A percentile compares a stretch with the other conserved stretches of the same genome.
Conservation (phyloP, 441 rosid genomes). For the Arabidopsis lyrata region DNA sequence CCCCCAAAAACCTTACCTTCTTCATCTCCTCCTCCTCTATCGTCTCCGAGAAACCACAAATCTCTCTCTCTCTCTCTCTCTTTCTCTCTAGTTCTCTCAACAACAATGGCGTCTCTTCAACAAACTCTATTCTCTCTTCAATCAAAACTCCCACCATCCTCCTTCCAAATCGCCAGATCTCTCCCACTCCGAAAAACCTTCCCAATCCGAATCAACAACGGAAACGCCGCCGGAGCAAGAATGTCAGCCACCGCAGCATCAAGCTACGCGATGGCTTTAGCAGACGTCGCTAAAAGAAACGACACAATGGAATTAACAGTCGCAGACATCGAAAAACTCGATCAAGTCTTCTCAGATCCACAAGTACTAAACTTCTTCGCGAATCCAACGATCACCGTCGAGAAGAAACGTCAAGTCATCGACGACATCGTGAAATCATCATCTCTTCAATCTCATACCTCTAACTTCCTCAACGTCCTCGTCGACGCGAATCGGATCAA, state of each 20-base stretch:
- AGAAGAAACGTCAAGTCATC: conserved; percentile 59
- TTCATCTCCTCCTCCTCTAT: conserved; percentile 2
- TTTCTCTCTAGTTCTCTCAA: conserved; percentile 17
- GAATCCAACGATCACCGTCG: conserved; percentile 58
- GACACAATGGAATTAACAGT: conserved; percentile 65
- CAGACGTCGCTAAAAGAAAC: conserved; percentile 71
- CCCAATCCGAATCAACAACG: conserved; percentile 49
- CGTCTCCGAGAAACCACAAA: conserved; percentile 42
- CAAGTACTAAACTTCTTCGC: conserved; percentile 58
- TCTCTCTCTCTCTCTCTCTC: background rate
- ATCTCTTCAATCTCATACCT: conserved; percentile 60
- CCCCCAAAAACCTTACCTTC: conserved; percentile 39
- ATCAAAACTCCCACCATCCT: conserved; percentile 56
- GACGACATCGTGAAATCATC: conserved; percentile 63
- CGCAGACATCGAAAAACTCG: conserved; percentile 79
- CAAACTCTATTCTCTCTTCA: conserved; percentile 59
- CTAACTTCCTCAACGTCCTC: conserved; percentile 72
- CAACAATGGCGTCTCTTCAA: conserved; percentile 71
- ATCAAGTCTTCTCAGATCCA: conserved; percentile 62
- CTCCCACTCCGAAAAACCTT: conserved; percentile 55
- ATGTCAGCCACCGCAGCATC: conserved; percentile 67
- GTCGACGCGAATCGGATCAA: conserved; percentile 71
- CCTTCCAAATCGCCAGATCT: conserved; percentile 44
- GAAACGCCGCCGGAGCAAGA: conserved; percentile 52
- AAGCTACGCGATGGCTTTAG: conserved; percentile 79